A percentile compares a stretch with the other conserved stretches of the same genome.
Evolutionary conservation across 768 basidiomycete species (phyloP).

Genomic region (Tricholoma matsutake): DNA sequence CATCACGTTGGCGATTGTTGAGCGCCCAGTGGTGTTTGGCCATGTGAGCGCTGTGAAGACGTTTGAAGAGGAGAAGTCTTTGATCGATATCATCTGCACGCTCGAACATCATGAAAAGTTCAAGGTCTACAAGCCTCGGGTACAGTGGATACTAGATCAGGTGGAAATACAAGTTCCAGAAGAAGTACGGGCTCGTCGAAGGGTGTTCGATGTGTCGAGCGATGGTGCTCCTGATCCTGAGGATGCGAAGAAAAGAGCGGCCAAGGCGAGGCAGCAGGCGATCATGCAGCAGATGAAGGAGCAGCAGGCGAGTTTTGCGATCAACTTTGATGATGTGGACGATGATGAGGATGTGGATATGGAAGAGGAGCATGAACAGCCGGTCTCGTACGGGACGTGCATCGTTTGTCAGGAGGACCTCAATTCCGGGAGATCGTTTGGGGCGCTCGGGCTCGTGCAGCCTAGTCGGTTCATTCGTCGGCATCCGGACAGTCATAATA

Average conservation of each 20-base stretch:
- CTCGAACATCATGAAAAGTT: slow-evolving; percentile 79
- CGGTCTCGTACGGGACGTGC: slow-evolving; percentile 80
- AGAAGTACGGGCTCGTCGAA: slow-evolving; percentile 52
- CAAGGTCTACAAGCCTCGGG: slow-evolving; percentile 65
- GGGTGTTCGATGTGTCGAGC: slow-evolving; percentile 34
- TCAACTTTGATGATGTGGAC: slow-evolving; percentile 68
- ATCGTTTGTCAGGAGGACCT: slow-evolving; percentile 98
- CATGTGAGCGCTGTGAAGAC: slow-evolving; percentile 47
- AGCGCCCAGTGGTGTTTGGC: slow-evolving; percentile 62
- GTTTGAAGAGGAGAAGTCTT: slow-evolving; percentile 57
- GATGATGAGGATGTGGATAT: slow-evolving; percentile 72
- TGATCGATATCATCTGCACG: slow-evolving; percentile 70
- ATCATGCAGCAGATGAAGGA: slow-evolving; percentile 97
- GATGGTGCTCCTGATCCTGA: slow-evolving; percentile 46
- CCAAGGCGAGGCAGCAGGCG: slow-evolving; percentile 86
- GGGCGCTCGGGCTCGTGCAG: slow-evolving; percentile 82
- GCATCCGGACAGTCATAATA: slow-evolving; percentile 64
- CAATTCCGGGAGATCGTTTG: slow-evolving; percentile 69
- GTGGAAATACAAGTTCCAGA: slow-evolving; percentile 55
- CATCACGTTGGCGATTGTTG: slow-evolving; percentile 79
- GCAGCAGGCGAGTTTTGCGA: slow-evolving; percentile 84
- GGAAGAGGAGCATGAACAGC: slow-evolving; percentile 44
- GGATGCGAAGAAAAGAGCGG: slow-evolving; percentile 77
- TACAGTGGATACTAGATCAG: slow-evolving; percentile 70
- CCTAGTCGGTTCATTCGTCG: slow-evolving; percentile 82